Evolutionary conservation across 768 basidiomycete species (phyloP).

Genomic region (Hemileccinum impolitum): DNA sequence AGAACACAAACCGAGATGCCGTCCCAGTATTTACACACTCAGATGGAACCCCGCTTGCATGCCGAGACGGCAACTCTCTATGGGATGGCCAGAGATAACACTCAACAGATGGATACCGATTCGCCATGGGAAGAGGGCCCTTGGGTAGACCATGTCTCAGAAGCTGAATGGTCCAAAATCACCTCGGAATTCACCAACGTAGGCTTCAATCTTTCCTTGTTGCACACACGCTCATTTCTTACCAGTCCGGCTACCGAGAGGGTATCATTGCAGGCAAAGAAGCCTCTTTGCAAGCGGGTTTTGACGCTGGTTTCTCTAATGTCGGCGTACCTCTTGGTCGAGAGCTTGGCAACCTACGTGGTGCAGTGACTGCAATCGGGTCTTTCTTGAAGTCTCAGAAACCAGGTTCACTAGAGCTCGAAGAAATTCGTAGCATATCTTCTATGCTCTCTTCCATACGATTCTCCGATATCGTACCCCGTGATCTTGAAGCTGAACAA

Average conservation of each 20-base stretch:
- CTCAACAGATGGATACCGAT: conserved; percentile 34
- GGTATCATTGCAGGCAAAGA: conserved; percentile 94
- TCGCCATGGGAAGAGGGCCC: conserved; percentile 60
- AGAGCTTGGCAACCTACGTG: conserved; percentile 75
- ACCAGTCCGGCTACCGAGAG: conserved; percentile 91
- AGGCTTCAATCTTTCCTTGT: conserved; percentile 14
- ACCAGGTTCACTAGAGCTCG: conserved; percentile 17
- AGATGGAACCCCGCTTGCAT: too few relatives aligned
- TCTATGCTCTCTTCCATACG: conserved; percentile 54
- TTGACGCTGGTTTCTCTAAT: conserved; percentile 78
- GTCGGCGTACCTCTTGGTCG: conserved; percentile 74
- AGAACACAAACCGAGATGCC: too few relatives aligned
- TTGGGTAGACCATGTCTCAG: conserved; percentile 30
- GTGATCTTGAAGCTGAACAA: conserved; percentile 72
- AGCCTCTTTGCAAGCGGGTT: conserved; percentile 80
- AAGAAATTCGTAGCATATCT: conserved; percentile 53
- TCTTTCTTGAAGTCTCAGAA: conserved; percentile 45
- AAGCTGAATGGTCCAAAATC: conserved; percentile 67
- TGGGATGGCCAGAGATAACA: not conserved
- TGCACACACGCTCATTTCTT: not conserved
- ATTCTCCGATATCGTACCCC: conserved; percentile 70
- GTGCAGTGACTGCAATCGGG: conserved; percentile 60
- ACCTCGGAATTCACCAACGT: conserved; percentile 72
- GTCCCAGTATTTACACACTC: too few relatives aligned
- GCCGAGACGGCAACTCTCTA: too few relatives aligned